phyloP scores from a whole-genome alignment of 2,329 filamentous ascomycete genomes.

The Ophiosphaerella herpotricha region DNA sequence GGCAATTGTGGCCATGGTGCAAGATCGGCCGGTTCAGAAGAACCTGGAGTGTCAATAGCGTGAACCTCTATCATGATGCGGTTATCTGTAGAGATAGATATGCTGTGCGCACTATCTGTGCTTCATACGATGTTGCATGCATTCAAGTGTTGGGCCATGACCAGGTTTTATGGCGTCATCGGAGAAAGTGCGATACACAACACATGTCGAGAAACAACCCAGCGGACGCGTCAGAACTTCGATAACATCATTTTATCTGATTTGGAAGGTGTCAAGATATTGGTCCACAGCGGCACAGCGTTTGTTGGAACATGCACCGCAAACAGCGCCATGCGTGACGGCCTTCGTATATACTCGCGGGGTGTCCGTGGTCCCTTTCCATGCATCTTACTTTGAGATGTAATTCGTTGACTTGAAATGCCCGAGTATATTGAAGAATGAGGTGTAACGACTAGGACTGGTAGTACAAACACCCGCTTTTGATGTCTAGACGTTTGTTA shows the following conservation, averaged over 20 bases:
- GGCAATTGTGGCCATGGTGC: constrained; percentile 13
- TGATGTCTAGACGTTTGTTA: too few species aligned
- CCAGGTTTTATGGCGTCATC: constrained; percentile 22
- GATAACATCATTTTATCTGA: background rate
- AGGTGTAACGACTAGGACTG: too few species aligned
- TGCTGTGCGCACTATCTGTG: background rate
- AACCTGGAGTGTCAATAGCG: background rate
- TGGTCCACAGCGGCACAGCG: background rate
- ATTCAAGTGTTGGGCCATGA: constrained; percentile 8
- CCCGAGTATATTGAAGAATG: too few species aligned
- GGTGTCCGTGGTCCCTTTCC: too few species aligned
- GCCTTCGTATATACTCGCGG: too few species aligned
- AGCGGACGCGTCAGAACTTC: background rate
- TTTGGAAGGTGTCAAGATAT: background rate
- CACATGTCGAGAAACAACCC: constrained; percentile 1
- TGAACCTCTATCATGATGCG: background rate
- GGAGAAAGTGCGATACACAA: constrained; percentile 2
- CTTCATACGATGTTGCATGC: background rate
- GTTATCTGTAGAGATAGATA: background rate
- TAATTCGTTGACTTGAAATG: too few species aligned
- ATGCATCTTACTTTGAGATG: too few species aligned
- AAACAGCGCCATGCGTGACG: too few species aligned
- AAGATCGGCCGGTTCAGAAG: background rate
- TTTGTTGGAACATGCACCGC: too few species aligned
- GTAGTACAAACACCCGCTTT: too few species aligned